phyloP scores from a whole-genome alignment of 1,284 basidiomycete genomes.

The Cutaneotrichosporon sp. region DNA sequence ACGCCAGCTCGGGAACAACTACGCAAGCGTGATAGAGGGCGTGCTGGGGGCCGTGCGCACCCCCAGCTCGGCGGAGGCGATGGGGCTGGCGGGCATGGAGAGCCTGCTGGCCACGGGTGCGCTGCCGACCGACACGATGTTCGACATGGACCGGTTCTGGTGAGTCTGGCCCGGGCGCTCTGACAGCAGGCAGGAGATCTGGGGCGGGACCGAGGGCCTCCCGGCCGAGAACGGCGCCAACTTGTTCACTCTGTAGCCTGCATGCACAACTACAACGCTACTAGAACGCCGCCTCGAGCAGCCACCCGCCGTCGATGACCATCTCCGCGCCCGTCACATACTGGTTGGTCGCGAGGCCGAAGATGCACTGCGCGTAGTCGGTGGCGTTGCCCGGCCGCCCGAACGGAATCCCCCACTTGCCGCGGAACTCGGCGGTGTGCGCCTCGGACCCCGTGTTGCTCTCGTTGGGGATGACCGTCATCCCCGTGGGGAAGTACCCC shows the following conservation, averaged over 20 bases:
- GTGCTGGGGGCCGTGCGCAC: neutral
- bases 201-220: neutral
- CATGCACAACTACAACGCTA: neutral
- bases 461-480: slow-evolving; percentile 37
- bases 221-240: neutral
- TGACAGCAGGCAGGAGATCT: slow-evolving; percentile 1
- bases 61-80: neutral
- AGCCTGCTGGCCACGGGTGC: neutral
- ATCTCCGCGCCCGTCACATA: slow-evolving; percentile 48
- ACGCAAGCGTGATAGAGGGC: neutral
- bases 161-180: neutral
- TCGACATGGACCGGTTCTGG: slow-evolving; percentile 8
- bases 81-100: neutral
- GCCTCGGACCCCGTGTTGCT: slow-evolving; percentile 16
- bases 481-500: slow-evolving; percentile 42
- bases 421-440: slow-evolving; percentile 27
- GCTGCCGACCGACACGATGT: neutral
- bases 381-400: slow-evolving; percentile 44
- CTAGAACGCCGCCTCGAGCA: slow-evolving; percentile 24
- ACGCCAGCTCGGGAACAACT: slow-evolving; percentile 2
- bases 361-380: slow-evolving; percentile 45
- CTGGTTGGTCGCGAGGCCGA: slow-evolving; percentile 33
- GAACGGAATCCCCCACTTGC: slow-evolving; percentile 44
- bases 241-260: neutral
- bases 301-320: slow-evolving; percentile 44